Base-by-base conservation (phyloP, 1,284 basidiomycete genomes). In the Golubevia pallescens region DNA sequence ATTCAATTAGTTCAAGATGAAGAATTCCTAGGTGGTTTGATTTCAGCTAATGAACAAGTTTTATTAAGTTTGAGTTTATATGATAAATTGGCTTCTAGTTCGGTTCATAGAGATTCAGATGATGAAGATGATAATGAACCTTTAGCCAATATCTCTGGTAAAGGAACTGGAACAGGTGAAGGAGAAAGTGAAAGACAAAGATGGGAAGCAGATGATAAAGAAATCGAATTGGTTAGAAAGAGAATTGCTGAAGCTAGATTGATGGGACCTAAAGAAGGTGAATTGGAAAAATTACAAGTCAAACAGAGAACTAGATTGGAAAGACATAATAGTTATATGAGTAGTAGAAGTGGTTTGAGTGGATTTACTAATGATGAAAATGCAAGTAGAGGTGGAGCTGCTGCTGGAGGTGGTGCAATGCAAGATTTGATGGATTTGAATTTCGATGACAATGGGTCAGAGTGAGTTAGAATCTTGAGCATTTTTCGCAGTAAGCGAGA, bases 1-100 rank as follows among this genome's bases (percentile, higher is more conserved):
- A 81, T 82, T 19, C 80, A 84, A 67, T 69, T 80, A 6, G 80
- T 84, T 64, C 73, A 75, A 62, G 81, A 85, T 58, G 81, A 82
- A 51, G 80, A 84, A 69, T 81, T 74, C 54, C 65, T 85, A 21
- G 74, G 74, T 42, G 67, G 67, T 32, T 74, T 85, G 42, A 81
- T 85, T 66, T 68, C 72, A 3, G 74, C 82, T 60, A 85, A 85
- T 61, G 82, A 85, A 60, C 74, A 76, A 70, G 80, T 85, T 66
- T 74, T 85, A 54, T 68, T 84, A 55, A 80, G 78, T 14, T 71
- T 85, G 24, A 73, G 84, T 65, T 80, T 81, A 16, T 81, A 81
- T 70, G 79, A 81, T 61, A 77, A 77, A 57, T 28, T 20, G 7
- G 34, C 34, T 38, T 5, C 5, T 5, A n/a, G n/a, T n/a, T n/a